Evolutionary conservation across 345 rosid genomes (phyloP), one percentile per base, ranked within the genome.

Genomic region (Crucihimalaya himalaica): DNA sequence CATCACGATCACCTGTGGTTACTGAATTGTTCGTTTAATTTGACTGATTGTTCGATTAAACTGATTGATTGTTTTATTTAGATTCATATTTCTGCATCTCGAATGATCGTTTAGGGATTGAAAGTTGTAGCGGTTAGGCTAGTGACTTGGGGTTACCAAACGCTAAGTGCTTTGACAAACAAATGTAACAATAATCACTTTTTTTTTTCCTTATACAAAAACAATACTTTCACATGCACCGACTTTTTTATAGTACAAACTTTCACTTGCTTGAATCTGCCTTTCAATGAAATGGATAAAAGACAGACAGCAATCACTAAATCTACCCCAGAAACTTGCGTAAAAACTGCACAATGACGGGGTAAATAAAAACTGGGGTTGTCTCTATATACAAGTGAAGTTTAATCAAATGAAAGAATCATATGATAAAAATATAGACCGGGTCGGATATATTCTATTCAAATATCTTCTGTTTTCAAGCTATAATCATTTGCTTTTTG

Each of bases 281-380:
- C 40, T 21, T 63, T 56, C 40, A 10, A 56, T 34, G 29, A 53
- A 50, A 58, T 25, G 8, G 55, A 50, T 3, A 29, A 20, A 39
- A 14, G 19, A 13, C 21, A 10, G 9, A 16, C 19, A 66, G 18
- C 69, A 75, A 42, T 32, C 14, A 32, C 50, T 60, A 60, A 29
- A 60, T 68, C 34, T 48, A 54, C 86, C 95, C 93, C 83, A 68
- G 72, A 82, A 77, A 76, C 82, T 79, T 81, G 89, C 89, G 79
- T 6, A 79, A 79, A 88, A 86, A 84, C 52, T 72, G 88, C 88
- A 81, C 25, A 77, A 79, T 69, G 35, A 77, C 76, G 51, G 90
- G 89, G 89, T 50, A 39, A 50, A 74, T 71, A 52, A 11, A 51
- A 67, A 50, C 28, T 67, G 62, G 68, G 48, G 16, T 10, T 39